Base-by-base conservation (phyloP, 2,329 filamentous ascomycete species). In the Ceratocystis variospora region DNA sequence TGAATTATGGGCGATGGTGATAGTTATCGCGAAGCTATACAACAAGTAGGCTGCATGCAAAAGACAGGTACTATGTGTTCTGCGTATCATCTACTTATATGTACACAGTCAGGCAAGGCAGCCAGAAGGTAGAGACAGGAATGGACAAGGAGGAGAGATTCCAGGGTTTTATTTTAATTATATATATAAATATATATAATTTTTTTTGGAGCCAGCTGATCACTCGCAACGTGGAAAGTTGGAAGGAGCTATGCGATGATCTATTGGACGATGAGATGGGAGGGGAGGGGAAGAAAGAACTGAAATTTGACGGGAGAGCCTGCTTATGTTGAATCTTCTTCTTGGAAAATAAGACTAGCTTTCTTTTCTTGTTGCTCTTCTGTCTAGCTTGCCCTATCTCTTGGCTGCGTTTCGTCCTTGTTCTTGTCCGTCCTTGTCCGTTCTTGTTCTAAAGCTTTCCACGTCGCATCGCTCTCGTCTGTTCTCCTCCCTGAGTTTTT, bases 321-420 rank as follows among this genome's bases (percentile, higher is more conserved):
- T 68, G 59, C 55, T 41, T 22, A 44, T 68, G 59, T 62, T 41
- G 17, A 44, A 25, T 62, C 44, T 12, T n/a, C 41, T 62, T 33
- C 33, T 63, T 61, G 37, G 10, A 15, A 41, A 41, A 41, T 3
- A 3, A 15, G 37, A 41, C 37, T 12, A 3, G 10, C 37, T 12
- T 64, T 50, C 10, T 55, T 64, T 62, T 37, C 50, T 64, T 31
- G 63, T 62, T 66, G 28, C 22, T 41, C 53, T 63, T 15, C 57
- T 44, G 5, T 62, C 53, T 46, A 15, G 25, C 53, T 46, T 7
- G 25, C 59, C 12, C 28, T 61, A 37, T 25, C 28, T 31, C 46
- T 44, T 61, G 41, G 37, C 10, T 41, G 37, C 37, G 12, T 41
- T 41, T n/a, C 33, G 50, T 15, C 28, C 48, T 66, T 31, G 17